Conservation (phyloP, 495 filamentous ascomycete species). For the Aspergillus ostianus region DNA sequence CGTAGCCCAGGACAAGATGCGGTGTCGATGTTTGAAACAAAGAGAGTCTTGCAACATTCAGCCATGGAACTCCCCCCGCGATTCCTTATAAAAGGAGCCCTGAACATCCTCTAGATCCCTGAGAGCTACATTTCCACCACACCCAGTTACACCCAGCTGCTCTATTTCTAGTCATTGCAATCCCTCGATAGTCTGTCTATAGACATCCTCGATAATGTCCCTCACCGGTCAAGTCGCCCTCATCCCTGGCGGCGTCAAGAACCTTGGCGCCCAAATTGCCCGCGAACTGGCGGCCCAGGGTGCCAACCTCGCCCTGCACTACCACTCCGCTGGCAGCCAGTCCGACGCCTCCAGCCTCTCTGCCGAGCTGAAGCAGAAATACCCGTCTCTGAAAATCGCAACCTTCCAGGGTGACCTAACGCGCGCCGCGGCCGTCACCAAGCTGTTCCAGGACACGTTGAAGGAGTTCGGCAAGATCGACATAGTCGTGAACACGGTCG, state of each 20-base stretch:
- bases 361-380: slow-evolving; percentile 28
- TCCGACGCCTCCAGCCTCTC: slow-evolving; percentile 24
- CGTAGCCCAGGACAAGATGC: background rate
- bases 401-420: slow-evolving; percentile 36
- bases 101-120: background rate
- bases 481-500: slow-evolving; percentile 55
- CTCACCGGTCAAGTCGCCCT: slow-evolving; percentile 49
- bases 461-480: slow-evolving; percentile 44
- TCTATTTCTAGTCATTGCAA: background rate
- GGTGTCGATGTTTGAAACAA: background rate
- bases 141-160: background rate
- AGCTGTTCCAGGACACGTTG: slow-evolving; percentile 29
- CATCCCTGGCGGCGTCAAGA: slow-evolving; percentile 45
- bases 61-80: background rate
- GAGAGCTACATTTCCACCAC: background rate
- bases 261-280: slow-evolving; percentile 33
- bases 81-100: background rate
- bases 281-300: slow-evolving; percentile 25
- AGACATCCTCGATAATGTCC: slow-evolving; percentile 20
- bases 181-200: background rate
- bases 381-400: slow-evolving; percentile 25
- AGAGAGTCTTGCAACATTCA: background rate
- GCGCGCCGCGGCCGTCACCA: slow-evolving; percentile 27
- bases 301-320: slow-evolving; percentile 35
- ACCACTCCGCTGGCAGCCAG: slow-evolving; percentile 29